Evolutionary conservation across 2,329 filamentous ascomycete genomes (phyloP).

Genomic region (Beauveria sp.): DNA sequence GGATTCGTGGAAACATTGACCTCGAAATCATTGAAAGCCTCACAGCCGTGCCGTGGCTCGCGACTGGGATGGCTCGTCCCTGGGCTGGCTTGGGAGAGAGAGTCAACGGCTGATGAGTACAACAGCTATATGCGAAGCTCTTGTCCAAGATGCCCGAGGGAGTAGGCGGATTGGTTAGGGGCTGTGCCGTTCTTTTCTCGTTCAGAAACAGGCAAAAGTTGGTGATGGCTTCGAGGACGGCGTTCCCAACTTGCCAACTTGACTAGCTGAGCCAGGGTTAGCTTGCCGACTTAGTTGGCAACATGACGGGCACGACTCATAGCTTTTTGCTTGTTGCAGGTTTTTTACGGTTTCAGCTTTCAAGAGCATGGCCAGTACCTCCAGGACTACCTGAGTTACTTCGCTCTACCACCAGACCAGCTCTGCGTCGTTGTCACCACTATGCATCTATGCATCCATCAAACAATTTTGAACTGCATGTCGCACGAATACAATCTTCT

Average conservation of each 20-base stretch:
- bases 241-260: too few relatives aligned
- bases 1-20: neutral
- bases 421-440: too few relatives aligned
- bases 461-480: neutral
- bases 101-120: neutral
- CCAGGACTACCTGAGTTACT: too few relatives aligned
- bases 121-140: neutral
- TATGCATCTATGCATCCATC: neutral
- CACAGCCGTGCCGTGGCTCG: neutral
- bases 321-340: too few relatives aligned
- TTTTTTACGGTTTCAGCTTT: too few relatives aligned
- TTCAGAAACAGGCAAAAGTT: neutral
- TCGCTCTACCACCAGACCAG: too few relatives aligned
- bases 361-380: too few relatives aligned
- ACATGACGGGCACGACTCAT: too few relatives aligned
- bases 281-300: too few relatives aligned
- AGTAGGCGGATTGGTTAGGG: neutral
- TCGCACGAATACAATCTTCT: neutral
- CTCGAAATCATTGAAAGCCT: neutral
- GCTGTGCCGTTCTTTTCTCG: too few relatives aligned
- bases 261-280: too few relatives aligned
- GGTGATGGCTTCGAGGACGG: constrained; percentile 1
- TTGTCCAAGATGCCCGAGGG: neutral
- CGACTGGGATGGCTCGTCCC: neutral
- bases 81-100: neutral